phyloP scores from a whole-genome alignment of 805 yeast species.

The Pichia scutulata region DNA sequence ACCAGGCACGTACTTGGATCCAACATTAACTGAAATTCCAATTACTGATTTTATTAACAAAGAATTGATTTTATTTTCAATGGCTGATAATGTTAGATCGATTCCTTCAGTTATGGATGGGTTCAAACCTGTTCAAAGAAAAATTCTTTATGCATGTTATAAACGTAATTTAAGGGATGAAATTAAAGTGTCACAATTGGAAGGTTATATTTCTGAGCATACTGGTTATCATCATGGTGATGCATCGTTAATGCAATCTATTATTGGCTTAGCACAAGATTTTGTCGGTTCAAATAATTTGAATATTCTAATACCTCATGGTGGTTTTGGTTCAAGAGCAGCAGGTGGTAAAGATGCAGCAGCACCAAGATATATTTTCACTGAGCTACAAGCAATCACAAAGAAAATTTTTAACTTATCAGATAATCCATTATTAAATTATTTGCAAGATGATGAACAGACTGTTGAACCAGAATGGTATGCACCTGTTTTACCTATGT shows the following conservation, averaged over 20 bases:
- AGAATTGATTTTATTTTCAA: constrained; percentile 86
- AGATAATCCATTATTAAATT: constrained; percentile 71
- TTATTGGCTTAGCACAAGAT: constrained; percentile 90
- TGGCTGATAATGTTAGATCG: constrained; percentile 95
- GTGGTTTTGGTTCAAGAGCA: constrained; percentile 94
- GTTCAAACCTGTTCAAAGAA: constrained; percentile 94
- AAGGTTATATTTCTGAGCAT: constrained; percentile 80
- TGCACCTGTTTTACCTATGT: constrained; percentile 87
- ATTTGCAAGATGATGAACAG: constrained; percentile 86
- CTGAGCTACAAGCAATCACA: constrained; percentile 73
- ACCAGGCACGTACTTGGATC: constrained; percentile 90
- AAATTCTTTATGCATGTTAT: constrained; percentile 82
- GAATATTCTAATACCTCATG: constrained; percentile 79
- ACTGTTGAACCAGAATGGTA: constrained; percentile 96
- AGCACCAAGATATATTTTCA: constrained; percentile 95
- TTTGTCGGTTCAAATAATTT: constrained; percentile 89
- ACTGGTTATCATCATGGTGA: constrained; percentile 98
- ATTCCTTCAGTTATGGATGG: constrained; percentile 94
- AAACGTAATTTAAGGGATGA: constrained; percentile 70
- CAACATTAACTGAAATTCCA: constrained; percentile 67
- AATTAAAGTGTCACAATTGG: constrained; percentile 84
- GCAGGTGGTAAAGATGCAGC: constrained; percentile 97
- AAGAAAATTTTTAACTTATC: constrained; percentile 66
- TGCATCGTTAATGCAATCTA: constrained; percentile 76
- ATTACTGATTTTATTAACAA: constrained; percentile 91